Evolutionary conservation across 1,139 yeast genomes (phyloP).

Genomic region (Meyerozyma carpophila): DNA sequence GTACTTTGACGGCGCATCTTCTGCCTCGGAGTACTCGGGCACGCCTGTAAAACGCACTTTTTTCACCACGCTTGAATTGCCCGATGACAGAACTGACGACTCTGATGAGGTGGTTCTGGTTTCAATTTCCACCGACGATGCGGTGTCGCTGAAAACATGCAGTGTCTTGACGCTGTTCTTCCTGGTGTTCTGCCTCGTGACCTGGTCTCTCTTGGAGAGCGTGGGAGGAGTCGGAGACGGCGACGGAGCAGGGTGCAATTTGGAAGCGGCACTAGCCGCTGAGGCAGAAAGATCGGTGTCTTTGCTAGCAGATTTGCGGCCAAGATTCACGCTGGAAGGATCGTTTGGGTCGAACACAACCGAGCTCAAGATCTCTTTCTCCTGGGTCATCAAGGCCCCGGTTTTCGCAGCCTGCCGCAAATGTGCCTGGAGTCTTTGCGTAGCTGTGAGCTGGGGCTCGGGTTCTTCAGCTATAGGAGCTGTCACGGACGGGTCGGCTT

Average conservation of each 20-base stretch:
- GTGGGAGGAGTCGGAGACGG: conserved; percentile 4
- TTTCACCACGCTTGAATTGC: conserved; percentile 16
- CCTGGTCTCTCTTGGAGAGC: conserved; percentile 18
- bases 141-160: conserved; percentile 1
- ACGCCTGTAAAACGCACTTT: conserved; percentile 52
- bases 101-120: conserved; percentile 2
- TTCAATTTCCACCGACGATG: conserved; percentile 3
- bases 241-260: neutral
- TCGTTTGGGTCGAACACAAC: conserved; percentile 40
- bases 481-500: conserved; percentile 10
- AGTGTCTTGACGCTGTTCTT: conserved; percentile 19
- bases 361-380: conserved; percentile 29
- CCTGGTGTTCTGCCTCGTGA: conserved; percentile 30
- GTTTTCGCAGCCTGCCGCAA: conserved; percentile 34
- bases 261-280: conserved; percentile 5
- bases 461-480: conserved; percentile 5
- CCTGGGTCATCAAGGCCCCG: conserved; percentile 37
- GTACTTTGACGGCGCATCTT: conserved; percentile 51
- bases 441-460: conserved; percentile 24
- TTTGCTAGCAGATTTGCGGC: conserved; percentile 8
- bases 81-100: conserved; percentile 4
- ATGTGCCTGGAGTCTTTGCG: conserved; percentile 38
- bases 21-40: conserved; percentile 46
- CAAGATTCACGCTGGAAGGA: conserved; percentile 25
- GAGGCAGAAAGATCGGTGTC: conserved; percentile 1